phyloP scores from a whole-genome alignment of 768 basidiomycete genomes.

The Amanita rimosa region DNA sequence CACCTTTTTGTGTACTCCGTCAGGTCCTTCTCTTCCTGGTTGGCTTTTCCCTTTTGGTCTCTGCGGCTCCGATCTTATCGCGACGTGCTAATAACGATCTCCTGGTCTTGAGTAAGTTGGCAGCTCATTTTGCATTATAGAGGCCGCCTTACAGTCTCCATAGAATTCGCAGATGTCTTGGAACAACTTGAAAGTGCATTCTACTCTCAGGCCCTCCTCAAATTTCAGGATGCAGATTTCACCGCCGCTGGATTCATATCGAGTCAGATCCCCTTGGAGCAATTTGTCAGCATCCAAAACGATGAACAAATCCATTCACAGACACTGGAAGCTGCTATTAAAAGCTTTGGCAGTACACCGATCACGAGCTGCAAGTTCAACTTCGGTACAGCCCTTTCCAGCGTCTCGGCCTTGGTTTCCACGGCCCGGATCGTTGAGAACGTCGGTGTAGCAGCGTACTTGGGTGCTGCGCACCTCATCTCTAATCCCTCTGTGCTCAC shows the following conservation, averaged over 20 bases:
- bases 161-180: constrained; percentile 69
- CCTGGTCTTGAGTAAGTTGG: constrained; percentile 47
- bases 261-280: constrained; percentile 42
- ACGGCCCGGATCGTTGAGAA: constrained; percentile 68
- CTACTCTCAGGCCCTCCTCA: constrained; percentile 52
- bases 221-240: constrained; percentile 59
- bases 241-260: constrained; percentile 50
- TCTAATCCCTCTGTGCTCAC: constrained; percentile 47
- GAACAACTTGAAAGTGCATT: constrained; percentile 65
- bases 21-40: constrained; percentile 30
- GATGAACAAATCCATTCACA: constrained; percentile 56
- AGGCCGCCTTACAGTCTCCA: constrained; percentile 1
- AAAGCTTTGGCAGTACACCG: constrained; percentile 40
- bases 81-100: constrained; percentile 34
- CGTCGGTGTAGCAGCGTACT: constrained; percentile 67
- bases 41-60: constrained; percentile 26
- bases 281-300: constrained; percentile 43
- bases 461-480: constrained; percentile 59
- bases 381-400: constrained; percentile 48
- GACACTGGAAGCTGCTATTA: constrained; percentile 42
- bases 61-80: constrained; percentile 37
- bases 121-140: not conserved
- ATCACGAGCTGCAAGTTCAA: constrained; percentile 56
- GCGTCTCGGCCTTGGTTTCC: constrained; percentile 59
- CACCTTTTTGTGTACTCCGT: constrained; percentile 10